Percentiles rank a stretch among this genome's conserved stretches.
These are phyloP conservation scores for Bolboschoenus planiculmis DNA, from an alignment of 176 grass and related monocot species.

Conservation along the genomic window DNA sequence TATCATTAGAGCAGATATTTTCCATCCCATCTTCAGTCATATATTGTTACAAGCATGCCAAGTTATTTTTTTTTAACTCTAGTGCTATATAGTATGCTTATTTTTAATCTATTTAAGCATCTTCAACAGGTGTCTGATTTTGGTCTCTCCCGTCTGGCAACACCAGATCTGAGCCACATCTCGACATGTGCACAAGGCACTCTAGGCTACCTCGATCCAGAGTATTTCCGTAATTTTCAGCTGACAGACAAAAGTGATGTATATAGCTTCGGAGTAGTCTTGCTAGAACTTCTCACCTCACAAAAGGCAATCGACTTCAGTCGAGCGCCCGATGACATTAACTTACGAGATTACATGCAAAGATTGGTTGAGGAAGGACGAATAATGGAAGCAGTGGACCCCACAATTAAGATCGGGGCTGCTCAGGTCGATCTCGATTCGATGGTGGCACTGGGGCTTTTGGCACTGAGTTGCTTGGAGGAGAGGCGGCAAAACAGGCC, in stretches of 20 bases:
- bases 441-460: conserved; percentile 54
- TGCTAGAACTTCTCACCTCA: conserved; percentile 35
- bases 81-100: no score
- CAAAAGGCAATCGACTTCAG: conserved; percentile 42
- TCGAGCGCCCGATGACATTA: conserved; percentile 51
- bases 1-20: no score
- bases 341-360: conserved; percentile 51
- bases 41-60: background rate
- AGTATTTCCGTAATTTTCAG: background rate
- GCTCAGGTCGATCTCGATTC: conserved; percentile 53
- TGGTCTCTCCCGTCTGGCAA: conserved; percentile 47
- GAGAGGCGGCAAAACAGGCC: conserved; percentile 64
- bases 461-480: conserved; percentile 65
- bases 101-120: background rate
- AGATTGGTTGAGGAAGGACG: conserved; percentile 38
- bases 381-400: conserved; percentile 50
- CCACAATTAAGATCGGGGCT: conserved; percentile 30
- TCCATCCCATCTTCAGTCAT: no score
- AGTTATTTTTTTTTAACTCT: background rate
- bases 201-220: conserved; percentile 15
- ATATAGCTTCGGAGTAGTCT: conserved; percentile 13
- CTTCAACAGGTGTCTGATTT: conserved; percentile 36
- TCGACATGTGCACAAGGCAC: conserved; percentile 1
- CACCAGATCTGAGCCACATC: conserved; percentile 36
- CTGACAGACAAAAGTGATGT: conserved; percentile 24